Conservation (phyloP, 1,284 basidiomycete genomes). For the Leccinum griseonigrum region DNA sequence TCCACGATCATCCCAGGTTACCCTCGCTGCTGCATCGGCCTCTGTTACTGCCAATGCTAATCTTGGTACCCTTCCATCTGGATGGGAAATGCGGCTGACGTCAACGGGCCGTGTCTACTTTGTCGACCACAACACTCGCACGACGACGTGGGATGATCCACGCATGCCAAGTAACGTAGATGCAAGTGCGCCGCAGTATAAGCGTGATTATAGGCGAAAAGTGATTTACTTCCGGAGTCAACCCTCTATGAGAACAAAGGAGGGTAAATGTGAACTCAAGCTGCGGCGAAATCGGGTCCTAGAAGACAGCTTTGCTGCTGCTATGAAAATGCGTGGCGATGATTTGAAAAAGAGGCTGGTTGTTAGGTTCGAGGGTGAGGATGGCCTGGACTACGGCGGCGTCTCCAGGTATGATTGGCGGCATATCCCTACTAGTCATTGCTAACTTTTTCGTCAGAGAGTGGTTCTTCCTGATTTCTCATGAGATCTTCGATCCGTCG, state of each 20-base stretch:
- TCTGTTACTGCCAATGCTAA: conserved; percentile 84
- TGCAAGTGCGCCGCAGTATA: conserved; percentile 98
- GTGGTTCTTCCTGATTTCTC: conserved; percentile 99
- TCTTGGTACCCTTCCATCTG: conserved; percentile 92
- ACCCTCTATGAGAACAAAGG: conserved; percentile 85
- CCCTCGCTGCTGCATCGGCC: conserved; percentile 47
- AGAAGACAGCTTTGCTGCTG: conserved; percentile 94
- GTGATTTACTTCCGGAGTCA: conserved; percentile 99
- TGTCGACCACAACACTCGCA: conserved; percentile 76
- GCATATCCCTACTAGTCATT: neutral
- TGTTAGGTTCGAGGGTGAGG: conserved; percentile 99
- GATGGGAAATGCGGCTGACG: conserved; percentile 81
- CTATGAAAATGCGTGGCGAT: conserved; percentile 93
- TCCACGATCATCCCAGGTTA: conserved; percentile 57
- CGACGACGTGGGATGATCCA: conserved; percentile 80
- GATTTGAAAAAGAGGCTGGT: conserved; percentile 97
- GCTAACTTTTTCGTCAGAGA: conserved; percentile 56
- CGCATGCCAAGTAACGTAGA: conserved; percentile 69
- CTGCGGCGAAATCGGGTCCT: conserved; percentile 91
- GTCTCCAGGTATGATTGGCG: conserved; percentile 71
- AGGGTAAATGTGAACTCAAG: conserved; percentile 97
- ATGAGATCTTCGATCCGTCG: conserved; percentile 99
- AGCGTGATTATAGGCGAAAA: conserved; percentile 98
- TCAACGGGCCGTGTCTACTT: conserved; percentile 74
- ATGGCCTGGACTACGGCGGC: conserved; percentile 98